Evolutionary conservation across 208 protist genomes (phyloP).

Genomic region (Angomonas ambiguus): DNA sequence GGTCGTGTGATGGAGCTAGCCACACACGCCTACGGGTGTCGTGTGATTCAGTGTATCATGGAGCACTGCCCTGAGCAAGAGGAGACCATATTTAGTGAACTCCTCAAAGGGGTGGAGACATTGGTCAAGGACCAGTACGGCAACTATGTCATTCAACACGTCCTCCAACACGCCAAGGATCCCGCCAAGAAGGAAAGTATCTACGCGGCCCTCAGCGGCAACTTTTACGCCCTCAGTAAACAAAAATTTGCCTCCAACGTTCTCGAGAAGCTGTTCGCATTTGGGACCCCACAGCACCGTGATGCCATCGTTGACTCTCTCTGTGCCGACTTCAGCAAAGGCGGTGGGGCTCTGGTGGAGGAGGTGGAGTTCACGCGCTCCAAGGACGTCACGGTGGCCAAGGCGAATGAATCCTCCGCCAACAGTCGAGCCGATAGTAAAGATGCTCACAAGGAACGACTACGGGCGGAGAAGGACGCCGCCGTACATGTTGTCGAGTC

Average conservation of each 20-base stretch:
- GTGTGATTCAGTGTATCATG: constrained; percentile 98
- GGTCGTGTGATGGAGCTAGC: constrained; percentile 94
- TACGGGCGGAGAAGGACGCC: constrained; percentile 74
- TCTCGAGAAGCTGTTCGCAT: constrained; percentile 96
- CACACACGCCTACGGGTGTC: constrained; percentile 98
- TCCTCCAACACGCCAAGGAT: constrained; percentile 91
- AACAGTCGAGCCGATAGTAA: constrained; percentile 17
- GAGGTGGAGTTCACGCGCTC: constrained; percentile 62
- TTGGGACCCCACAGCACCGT: constrained; percentile 64
- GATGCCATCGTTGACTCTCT: constrained; percentile 88
- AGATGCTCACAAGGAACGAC: constrained; percentile 57
- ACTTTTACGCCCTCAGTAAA: constrained; percentile 85
- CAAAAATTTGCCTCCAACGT: constrained; percentile 99
- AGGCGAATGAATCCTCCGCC: constrained; percentile 25
- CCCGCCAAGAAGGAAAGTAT: constrained; percentile 80
- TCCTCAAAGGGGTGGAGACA: constrained; percentile 80
- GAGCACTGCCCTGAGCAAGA: constrained; percentile 91
- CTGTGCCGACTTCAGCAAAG: constrained; percentile 37
- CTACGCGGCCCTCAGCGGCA: constrained; percentile 55
- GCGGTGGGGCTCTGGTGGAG: constrained; percentile 42
- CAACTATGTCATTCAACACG: constrained; percentile 99
- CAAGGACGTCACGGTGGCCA: constrained; percentile 39
- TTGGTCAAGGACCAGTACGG: constrained; percentile 97
- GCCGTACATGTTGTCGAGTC: constrained; percentile 67
- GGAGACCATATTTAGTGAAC: constrained; percentile 90